Evolutionary conservation across 73 alveolate genomes (phyloP), one percentile per base, ranked within the genome.

Genomic region (Paramecium bursaria): DNA sequence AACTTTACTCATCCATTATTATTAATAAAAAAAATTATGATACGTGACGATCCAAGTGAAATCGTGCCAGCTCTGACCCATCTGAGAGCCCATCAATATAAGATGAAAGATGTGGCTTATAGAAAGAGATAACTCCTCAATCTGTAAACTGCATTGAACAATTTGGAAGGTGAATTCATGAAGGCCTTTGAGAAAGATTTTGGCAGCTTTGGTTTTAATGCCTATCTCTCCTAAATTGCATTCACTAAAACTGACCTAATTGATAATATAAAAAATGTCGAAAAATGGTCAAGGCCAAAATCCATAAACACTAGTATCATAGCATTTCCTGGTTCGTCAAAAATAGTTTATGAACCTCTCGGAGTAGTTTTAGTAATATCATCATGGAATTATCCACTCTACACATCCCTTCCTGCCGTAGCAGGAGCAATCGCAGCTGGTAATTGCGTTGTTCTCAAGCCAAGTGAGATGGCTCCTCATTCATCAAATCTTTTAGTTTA

Each of bases 401-500:
- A 79, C 30, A 91, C 97, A 35, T 74, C 93, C 42, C 4, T 95
- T 21, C 52, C 86, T 44, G 98, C 99, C 6, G 48, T 95, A 39
- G 93, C 92, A 10, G 91, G 86, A 31, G 98, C 98, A 27, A 91
- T 95, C 22, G 96, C 99, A n/a, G 97, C 99, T 17, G 99, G 99
- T 25, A 95, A 95, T 88, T 85, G 87, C 48, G 95, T 80, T n/a
- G 44, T 91, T 48, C 90, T 94, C 7, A 95, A 95, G 61, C 98
- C 97, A 11, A 94, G 98, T 10, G 96, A 95, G 15, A 48, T 94
- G 23, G 87, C 96, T 0, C 97, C 97, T 6, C 91, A 93, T 48
- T 79, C 96, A 29, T 94, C 97, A 39, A 74, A 88, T 50, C 96
- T 74, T 5, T 86, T 95, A 39, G 61, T 85, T 46, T 79, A 91